Evolutionary conservation across 2,329 filamentous ascomycete species (phyloP), one percentile per base, ranked within the genome.

Genomic region (Pestalotiopsis sp.): DNA sequence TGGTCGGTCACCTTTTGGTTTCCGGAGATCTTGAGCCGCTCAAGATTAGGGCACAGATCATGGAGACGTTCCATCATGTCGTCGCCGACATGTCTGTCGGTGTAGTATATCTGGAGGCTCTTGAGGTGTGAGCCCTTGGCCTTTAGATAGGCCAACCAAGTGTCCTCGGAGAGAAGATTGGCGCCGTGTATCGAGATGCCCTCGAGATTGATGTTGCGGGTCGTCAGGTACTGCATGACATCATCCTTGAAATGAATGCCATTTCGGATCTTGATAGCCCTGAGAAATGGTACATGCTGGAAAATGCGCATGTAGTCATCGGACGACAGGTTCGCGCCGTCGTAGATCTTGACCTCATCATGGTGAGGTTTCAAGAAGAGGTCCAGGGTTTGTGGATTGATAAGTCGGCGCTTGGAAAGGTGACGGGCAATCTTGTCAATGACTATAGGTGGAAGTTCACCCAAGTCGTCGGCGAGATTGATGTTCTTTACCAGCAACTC

Each of bases 161-260:
- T 90, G 4, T 86, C 83, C 70, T 96, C 90, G 11, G 91, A 90
- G 17, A 98, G 83, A 0, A 98, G 88, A 73, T 97, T 98, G 11
- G 93, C 90, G 12, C 94, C 93, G 71, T 96, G 91, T 0, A 98
- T 85, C 71, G 94, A 92, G 58, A 98, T 84, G 68, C 89, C 86
- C 69, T 90, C 87, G n/a, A 98, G 83, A 9, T 87, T 80, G 64
- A 89, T 87, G 64, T 92, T 87, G 62, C 93, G 92, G 67, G 90
- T 90, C 23, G 93, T 84, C 75, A 98, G 87, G 78, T 95, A 97
- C 66, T 93, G 89, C 79, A 98, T 87, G 57, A 94, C 92, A 52
- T 86, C 85, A 75, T 98, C 92, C 80, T 97, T 97, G 84, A 98
- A 92, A 76, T 97, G 95, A 64, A 96, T 93, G n/a, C 91, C 93